These are phyloP conservation scores for Falciphora oryzae DNA, from an alignment of 2,329 filamentous ascomycete species.

Conservation along the genomic window DNA sequence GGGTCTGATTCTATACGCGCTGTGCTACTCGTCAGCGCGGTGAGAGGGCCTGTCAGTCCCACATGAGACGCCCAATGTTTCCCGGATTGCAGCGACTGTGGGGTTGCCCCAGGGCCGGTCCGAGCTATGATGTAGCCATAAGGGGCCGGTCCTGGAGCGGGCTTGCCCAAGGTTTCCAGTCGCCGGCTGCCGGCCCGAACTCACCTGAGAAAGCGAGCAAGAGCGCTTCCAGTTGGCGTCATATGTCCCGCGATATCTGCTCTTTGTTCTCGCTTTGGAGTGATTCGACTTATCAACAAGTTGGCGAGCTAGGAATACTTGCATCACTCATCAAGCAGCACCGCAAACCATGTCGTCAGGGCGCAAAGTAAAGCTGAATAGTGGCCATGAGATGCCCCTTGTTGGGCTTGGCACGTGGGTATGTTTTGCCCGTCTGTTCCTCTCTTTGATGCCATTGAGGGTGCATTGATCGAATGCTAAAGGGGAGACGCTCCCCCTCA, in stretches of 20 bases:
- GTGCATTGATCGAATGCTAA: not conserved
- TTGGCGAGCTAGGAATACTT: not conserved
- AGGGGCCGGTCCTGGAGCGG: not conserved
- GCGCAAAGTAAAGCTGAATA: slow-evolving; percentile 8
- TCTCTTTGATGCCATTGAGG: not conserved
- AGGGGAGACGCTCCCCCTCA: not conserved
- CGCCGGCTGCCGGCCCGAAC: not conserved
- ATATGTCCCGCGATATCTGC: not conserved
- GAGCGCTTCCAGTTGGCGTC: not conserved
- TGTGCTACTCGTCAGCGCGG: too few species aligned
- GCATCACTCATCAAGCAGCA: not conserved
- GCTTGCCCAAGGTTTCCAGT: not conserved
- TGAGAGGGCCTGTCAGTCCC: not conserved
- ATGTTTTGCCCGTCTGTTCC: not conserved
- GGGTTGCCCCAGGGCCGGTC: not conserved
- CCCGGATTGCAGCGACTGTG: too few species aligned
- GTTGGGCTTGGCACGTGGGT: slow-evolving; percentile 7
- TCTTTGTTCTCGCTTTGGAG: not conserved
- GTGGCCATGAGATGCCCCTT: slow-evolving; percentile 7
- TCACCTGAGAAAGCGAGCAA: not conserved
- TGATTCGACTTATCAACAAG: not conserved
- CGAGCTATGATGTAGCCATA: not conserved
- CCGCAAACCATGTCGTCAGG: slow-evolving; percentile 6
- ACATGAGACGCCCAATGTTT: not conserved
- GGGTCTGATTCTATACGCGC: too few species aligned